These are phyloP conservation scores for Corylus americana DNA, from an alignment of 306 rosid genomes.

Conservation along the genomic window DNA sequence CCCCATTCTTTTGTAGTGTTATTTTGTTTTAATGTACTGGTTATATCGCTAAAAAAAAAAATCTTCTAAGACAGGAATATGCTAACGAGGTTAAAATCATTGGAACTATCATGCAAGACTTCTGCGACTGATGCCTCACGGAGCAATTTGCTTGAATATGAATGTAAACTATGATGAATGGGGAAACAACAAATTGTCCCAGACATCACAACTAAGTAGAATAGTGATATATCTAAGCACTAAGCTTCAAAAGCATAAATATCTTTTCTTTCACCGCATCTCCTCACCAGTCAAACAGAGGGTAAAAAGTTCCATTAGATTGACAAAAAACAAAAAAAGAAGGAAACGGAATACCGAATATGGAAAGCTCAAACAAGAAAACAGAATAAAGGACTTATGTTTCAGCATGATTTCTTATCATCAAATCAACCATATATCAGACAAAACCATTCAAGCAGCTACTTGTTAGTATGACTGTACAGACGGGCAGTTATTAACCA, in stretches of 20 bases:
- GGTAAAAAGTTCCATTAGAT: neutral
- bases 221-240: neutral
- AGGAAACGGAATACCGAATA: neutral
- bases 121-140: neutral
- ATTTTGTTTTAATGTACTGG: too few relatives aligned
- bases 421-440: neutral
- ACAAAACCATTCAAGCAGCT: neutral
- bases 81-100: neutral
- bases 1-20: too few relatives aligned
- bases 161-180: neutral
- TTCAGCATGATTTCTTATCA: neutral
- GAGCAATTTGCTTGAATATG: neutral
- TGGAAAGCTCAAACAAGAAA: neutral
- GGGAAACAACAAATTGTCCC: neutral
- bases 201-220: neutral
- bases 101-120: neutral
- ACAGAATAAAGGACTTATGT: neutral
- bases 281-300: neutral
- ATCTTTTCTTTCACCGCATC: neutral
- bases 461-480: too few relatives aligned
- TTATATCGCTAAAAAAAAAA: too few relatives aligned
- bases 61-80: too few relatives aligned
- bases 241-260: neutral
- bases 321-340: neutral
- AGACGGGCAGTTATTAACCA: too few relatives aligned